Conservation (phyloP, 306 rosid genomes). For the Herpetospermum pedunculosum region DNA sequence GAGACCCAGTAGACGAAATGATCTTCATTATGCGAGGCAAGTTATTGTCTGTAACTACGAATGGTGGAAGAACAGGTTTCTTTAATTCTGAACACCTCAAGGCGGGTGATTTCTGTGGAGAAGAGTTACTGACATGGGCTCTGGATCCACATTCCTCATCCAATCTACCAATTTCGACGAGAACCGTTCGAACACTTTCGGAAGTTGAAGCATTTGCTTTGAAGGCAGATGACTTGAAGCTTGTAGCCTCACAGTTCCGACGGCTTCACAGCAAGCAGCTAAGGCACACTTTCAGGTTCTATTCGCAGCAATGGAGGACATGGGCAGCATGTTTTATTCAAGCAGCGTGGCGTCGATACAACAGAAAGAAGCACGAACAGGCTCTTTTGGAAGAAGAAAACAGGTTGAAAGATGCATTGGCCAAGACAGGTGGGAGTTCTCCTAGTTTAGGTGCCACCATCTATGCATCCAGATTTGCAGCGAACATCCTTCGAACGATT, state of each 20-base stretch:
- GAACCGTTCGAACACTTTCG: slow-evolving; percentile 7
- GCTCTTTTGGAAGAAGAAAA: slow-evolving; percentile 11
- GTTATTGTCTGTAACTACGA: slow-evolving; percentile 4
- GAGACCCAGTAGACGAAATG: slow-evolving; percentile 14
- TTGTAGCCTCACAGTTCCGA: slow-evolving; percentile 9
- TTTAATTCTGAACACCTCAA: slow-evolving; percentile 7
- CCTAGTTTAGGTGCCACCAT: slow-evolving; percentile 18
- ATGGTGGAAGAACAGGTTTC: slow-evolving; percentile 10
- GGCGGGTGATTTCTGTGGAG: slow-evolving; percentile 12
- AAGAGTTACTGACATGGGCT: slow-evolving; percentile 9
- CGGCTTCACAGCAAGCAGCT: slow-evolving; percentile 11
- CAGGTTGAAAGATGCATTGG: slow-evolving; percentile 13
- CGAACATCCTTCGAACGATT: slow-evolving; percentile 4
- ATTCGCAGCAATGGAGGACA: slow-evolving; percentile 14
- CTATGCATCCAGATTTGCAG: slow-evolving; percentile 15
- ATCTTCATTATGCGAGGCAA: slow-evolving; percentile 12
- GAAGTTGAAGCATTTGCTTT: slow-evolving; percentile 15
- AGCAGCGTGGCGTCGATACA: slow-evolving; percentile 13
- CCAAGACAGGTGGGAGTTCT: slow-evolving; percentile 10
- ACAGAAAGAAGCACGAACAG: slow-evolving; percentile 9
- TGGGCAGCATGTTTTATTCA: slow-evolving; percentile 16
- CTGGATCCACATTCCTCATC: slow-evolving; percentile 6
- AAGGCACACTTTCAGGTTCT: slow-evolving; percentile 10
- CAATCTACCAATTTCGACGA: slow-evolving; percentile 5
- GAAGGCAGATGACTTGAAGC: slow-evolving; percentile 5